Evolutionary conservation across 2,329 filamentous ascomycete genomes (phyloP).

Genomic region (Clarireedia paspali): DNA sequence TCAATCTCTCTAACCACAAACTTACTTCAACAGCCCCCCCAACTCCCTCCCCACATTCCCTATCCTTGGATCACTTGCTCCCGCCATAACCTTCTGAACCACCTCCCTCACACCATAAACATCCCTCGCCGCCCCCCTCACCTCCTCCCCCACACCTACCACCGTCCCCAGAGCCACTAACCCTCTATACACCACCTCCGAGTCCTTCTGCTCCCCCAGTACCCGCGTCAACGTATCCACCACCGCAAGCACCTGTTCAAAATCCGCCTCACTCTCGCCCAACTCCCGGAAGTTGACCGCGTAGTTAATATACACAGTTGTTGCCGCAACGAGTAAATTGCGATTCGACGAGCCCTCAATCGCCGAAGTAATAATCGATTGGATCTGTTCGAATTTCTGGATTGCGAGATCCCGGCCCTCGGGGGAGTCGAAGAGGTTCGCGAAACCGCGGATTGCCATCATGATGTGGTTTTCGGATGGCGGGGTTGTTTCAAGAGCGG

Average conservation of each 20-base stretch:
- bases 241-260: constrained; percentile 37
- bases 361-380: constrained; percentile 45
- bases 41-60: constrained; percentile 55
- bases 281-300: constrained; percentile 58
- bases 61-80: constrained; percentile 52
- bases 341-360: constrained; percentile 63
- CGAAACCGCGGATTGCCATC: constrained; percentile 74
- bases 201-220: constrained; percentile 60
- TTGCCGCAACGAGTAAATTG: constrained; percentile 74
- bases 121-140: constrained; percentile 49
- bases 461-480: constrained; percentile 75
- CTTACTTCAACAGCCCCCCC: constrained; percentile 13
- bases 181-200: constrained; percentile 75
- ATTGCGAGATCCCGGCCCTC: constrained; percentile 61
- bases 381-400: constrained; percentile 44
- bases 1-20: not conserved
- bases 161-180: constrained; percentile 80
- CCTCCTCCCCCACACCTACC: constrained; percentile 47
- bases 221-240: constrained; percentile 56
- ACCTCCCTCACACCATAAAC: constrained; percentile 44
- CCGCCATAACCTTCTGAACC: constrained; percentile 39
- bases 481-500: constrained; percentile 47
- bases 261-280: constrained; percentile 16
- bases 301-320: constrained; percentile 79
- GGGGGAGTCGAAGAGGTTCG: constrained; percentile 73